Base-by-base conservation (phyloP, 257 asterid genomes). In the Anisodus acutangulus region DNA sequence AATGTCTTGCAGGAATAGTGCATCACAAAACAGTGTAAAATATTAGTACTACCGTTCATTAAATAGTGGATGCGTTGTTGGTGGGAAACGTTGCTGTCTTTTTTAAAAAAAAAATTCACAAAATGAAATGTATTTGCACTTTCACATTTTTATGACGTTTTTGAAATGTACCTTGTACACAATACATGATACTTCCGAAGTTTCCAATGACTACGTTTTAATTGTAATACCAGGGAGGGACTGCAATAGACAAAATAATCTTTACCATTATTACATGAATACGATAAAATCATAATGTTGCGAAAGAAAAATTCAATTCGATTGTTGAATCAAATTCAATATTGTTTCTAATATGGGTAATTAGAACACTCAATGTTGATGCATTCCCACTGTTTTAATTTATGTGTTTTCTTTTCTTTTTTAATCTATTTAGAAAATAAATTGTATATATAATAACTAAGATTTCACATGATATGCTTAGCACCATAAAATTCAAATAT, bases 51-150 rank as follows among this genome's bases (percentile, higher is more conserved):
- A 12, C 81, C 63, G 15, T 26, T 76, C 63, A 51, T 76, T 51
- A 51, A 76, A 51, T 22, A 49, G 81, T 12, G 81, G 7, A 74
- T 74, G 81, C 81, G 45, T 70, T 70, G 19, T 51, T 49, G 12
- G n/a, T 71, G 58, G 79, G 58, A 5, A 9, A 71, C 16, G 11
- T 13, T 12, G 51, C 7, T 3, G 22, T 2, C 9, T 15, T 58
- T 15, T 58, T 54, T 54, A 0, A 3, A 22, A 22, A 22, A 22
- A 22, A 22, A 22, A 22, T 0, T 45, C 39, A 43, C 37, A 71
- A 45, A 71, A 45, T 71, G 16, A 70, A 43, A 70, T 70, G 57
- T 45, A 70, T 55, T 43, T 43, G 72, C 16, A 17, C 3, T 70
- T 41, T 45, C 58, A 71, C 35, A 5, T 26, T 26, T 31, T 31